Conservation (phyloP, 805 yeast species). For the Priceomyces haplophilus region DNA sequence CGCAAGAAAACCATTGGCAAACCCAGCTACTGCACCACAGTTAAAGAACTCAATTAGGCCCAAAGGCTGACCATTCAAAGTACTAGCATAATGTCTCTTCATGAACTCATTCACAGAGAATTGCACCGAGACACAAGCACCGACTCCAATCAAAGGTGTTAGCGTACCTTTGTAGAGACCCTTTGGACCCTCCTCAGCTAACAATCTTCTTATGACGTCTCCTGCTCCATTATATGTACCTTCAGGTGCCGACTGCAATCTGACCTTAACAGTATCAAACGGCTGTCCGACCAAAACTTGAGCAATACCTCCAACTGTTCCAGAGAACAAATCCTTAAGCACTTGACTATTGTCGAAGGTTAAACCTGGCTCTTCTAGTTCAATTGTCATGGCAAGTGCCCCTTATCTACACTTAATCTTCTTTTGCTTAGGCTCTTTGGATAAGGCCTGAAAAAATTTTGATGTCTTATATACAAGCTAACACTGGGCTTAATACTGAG, state of each 20-base stretch:
- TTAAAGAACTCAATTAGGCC: slow-evolving; percentile 65
- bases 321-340: slow-evolving; percentile 78
- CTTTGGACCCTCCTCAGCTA: slow-evolving; percentile 44
- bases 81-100: slow-evolving; percentile 69
- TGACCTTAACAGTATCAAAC: slow-evolving; percentile 90
- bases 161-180: slow-evolving; percentile 47
- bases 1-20: slow-evolving; percentile 84
- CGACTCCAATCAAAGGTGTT: slow-evolving; percentile 56
- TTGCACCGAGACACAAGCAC: slow-evolving; percentile 95
- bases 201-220: slow-evolving; percentile 70
- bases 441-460: neutral
- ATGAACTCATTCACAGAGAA: slow-evolving; percentile 92
- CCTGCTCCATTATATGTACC: slow-evolving; percentile 71
- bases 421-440: neutral
- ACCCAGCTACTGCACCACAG: slow-evolving; percentile 90
- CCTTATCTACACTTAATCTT: neutral
- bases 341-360: slow-evolving; percentile 43
- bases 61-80: slow-evolving; percentile 45
- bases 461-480: neutral
- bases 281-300: slow-evolving; percentile 97
- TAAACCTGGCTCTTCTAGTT: slow-evolving; percentile 42
- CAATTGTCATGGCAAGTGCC: slow-evolving; percentile 31
- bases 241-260: slow-evolving; percentile 82
- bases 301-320: slow-evolving; percentile 93
- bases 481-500: too few species aligned